Evolutionary conservation across 108 stramenopile genomes (phyloP).

Genomic region (Pseudonitzschia pungens): DNA sequence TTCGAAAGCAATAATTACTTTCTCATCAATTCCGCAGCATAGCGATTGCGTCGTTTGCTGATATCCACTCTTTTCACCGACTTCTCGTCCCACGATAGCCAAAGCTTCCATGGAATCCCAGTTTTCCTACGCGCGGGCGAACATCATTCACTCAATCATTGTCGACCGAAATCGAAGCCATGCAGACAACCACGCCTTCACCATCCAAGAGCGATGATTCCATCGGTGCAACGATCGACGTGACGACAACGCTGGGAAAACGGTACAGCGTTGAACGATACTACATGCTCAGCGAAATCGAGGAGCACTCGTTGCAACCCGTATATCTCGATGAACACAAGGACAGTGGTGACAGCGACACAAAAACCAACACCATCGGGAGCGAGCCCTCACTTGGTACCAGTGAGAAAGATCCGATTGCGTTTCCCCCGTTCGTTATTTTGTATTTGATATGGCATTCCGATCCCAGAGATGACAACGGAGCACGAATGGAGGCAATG

Average conservation of each 20-base stretch:
- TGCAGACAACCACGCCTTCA: too few species aligned
- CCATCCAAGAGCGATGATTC: neutral
- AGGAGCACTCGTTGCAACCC: constrained; percentile 39
- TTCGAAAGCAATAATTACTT: too few species aligned
- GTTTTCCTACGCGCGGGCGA: too few species aligned
- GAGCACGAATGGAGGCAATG: constrained; percentile 1
- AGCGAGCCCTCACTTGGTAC: neutral
- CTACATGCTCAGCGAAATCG: constrained; percentile 63
- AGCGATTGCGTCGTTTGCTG: too few species aligned
- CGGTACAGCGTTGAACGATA: constrained; percentile 41
- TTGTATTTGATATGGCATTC: constrained; percentile 58
- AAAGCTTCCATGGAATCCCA: too few species aligned
- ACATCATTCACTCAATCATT: too few species aligned
- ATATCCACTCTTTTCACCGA: too few species aligned
- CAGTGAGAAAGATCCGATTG: neutral
- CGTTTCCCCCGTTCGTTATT: constrained; percentile 42
- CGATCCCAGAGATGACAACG: neutral
- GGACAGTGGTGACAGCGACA: neutral
- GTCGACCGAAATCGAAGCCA: too few species aligned
- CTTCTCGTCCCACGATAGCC: too few species aligned
- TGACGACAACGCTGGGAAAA: constrained; percentile 8
- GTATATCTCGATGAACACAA: constrained; percentile 38
- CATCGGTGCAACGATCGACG: neutral
- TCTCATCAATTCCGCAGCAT: too few species aligned
- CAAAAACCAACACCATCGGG: too few species aligned